A percentile compares a stretch with the other conserved stretches of the same genome.
Conservation (phyloP, 1,139 yeast species). For the Saccharomycopsis phalli region DNA sequence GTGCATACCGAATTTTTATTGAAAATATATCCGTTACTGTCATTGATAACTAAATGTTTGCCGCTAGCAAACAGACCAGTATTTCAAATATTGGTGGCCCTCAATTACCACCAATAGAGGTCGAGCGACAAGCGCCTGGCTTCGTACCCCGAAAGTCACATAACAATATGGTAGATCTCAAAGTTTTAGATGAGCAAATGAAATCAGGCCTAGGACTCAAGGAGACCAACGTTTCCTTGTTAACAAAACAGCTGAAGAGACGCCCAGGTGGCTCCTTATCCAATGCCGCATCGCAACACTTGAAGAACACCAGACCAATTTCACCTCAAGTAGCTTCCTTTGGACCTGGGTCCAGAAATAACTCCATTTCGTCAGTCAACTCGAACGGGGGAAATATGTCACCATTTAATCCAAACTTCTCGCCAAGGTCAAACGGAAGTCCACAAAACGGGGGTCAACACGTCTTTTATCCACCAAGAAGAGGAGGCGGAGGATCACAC, state of each 20-base stretch:
- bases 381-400: conserved; percentile 8
- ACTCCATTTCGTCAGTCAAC: neutral
- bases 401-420: conserved; percentile 17
- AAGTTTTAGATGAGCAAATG: conserved; percentile 8
- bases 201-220: conserved; percentile 12
- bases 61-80: too few species aligned
- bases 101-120: too few species aligned
- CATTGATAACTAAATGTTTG: too few species aligned
- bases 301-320: conserved; percentile 11
- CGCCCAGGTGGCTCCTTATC: conserved; percentile 20
- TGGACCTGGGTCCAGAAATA: conserved; percentile 1
- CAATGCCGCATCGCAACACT: conserved; percentile 17
- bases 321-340: conserved; percentile 6
- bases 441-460: conserved; percentile 3
- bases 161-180: conserved; percentile 10
- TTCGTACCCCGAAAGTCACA: too few species aligned
- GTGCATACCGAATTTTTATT: too few species aligned
- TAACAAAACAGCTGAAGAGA: conserved; percentile 15
- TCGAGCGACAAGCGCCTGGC: too few species aligned
- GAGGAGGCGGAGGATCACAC: conserved; percentile 10
- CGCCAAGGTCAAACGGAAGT: conserved; percentile 11
- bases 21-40: too few species aligned
- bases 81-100: too few species aligned
- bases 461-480: conserved; percentile 17
- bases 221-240: conserved; percentile 16